Evolutionary conservation across 2,329 filamentous ascomycete genomes (phyloP).

Genomic region (Colletotrichum gloeosporioides): DNA sequence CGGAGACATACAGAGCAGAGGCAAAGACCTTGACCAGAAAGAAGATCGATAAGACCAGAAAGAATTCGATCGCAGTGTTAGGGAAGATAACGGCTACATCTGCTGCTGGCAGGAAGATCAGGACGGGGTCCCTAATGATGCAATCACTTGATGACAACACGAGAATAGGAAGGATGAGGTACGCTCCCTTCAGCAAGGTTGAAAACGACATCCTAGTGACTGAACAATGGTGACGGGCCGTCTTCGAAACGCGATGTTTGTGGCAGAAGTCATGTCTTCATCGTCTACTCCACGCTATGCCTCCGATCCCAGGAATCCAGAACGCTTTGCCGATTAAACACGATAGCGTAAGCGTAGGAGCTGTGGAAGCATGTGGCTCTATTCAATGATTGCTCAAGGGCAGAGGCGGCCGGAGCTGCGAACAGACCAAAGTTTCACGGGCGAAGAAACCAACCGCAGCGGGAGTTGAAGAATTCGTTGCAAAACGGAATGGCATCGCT

Average conservation of each 20-base stretch:
- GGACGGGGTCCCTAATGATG: not conserved
- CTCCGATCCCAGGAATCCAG: not conserved
- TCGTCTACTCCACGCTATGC: not conserved
- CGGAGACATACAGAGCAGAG: not conserved
- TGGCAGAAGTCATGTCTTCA: not conserved
- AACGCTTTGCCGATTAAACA: not conserved
- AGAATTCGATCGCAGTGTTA: not conserved
- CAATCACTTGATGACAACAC: not conserved
- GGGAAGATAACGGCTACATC: not conserved
- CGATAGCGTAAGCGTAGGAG: not conserved
- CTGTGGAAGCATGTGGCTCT: not conserved
- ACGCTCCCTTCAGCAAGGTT: too few species aligned
- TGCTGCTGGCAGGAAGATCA: not conserved
- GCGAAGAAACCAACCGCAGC: not conserved
- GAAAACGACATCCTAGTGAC: not conserved
- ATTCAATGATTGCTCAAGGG: not conserved
- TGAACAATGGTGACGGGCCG: not conserved
- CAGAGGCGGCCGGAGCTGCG: too few species aligned
- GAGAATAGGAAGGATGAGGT: not conserved
- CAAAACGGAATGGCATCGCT: not conserved
- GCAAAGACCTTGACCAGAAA: not conserved
- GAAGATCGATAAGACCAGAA: not conserved
- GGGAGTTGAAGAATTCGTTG: not conserved
- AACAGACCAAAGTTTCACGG: not conserved
- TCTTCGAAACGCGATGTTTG: not conserved